Evolutionary conservation across 2,329 filamentous ascomycete genomes (phyloP).

Genomic region (Endothia cerciana): DNA sequence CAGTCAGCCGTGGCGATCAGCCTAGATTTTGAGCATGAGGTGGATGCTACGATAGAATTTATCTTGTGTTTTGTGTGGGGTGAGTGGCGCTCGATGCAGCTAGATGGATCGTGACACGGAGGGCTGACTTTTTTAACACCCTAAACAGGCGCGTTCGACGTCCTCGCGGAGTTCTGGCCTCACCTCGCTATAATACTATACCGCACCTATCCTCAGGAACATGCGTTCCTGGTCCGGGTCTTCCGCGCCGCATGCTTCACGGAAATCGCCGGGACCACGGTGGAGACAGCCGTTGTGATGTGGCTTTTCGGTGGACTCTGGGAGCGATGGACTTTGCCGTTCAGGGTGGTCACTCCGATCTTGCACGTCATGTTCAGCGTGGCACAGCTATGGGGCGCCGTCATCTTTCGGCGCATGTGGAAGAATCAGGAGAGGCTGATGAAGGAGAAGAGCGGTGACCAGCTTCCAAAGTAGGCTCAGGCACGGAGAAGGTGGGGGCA

Average conservation of each 20-base stretch:
- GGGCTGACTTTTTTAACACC: background rate
- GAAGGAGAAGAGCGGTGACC: background rate
- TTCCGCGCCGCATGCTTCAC: constrained; percentile 17
- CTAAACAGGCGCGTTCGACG: constrained; percentile 17
- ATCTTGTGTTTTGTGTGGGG: constrained; percentile 22
- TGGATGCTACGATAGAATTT: constrained; percentile 21
- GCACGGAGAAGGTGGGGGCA: background rate
- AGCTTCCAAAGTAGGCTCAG: background rate
- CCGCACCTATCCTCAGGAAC: constrained; percentile 11
- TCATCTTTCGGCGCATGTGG: constrained; percentile 17
- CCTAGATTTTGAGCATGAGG: constrained; percentile 18
- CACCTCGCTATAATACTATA: constrained; percentile 20
- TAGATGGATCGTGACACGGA: background rate
- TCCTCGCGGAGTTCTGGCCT: constrained; percentile 19
- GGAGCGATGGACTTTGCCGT: constrained; percentile 19
- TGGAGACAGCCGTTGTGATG: constrained; percentile 19
- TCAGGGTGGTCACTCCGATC: constrained; percentile 21
- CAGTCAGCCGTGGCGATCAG: constrained; percentile 23
- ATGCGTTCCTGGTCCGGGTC: constrained; percentile 8
- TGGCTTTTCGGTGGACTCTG: constrained; percentile 17
- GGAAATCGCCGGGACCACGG: constrained; percentile 10
- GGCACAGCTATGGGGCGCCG: constrained; percentile 20
- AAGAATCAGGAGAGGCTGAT: background rate
- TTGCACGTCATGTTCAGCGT: constrained; percentile 16
- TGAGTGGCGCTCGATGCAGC: background rate